phyloP scores from a whole-genome alignment of 2,329 filamentous ascomycete species.

The Alternaria ventricosa region DNA sequence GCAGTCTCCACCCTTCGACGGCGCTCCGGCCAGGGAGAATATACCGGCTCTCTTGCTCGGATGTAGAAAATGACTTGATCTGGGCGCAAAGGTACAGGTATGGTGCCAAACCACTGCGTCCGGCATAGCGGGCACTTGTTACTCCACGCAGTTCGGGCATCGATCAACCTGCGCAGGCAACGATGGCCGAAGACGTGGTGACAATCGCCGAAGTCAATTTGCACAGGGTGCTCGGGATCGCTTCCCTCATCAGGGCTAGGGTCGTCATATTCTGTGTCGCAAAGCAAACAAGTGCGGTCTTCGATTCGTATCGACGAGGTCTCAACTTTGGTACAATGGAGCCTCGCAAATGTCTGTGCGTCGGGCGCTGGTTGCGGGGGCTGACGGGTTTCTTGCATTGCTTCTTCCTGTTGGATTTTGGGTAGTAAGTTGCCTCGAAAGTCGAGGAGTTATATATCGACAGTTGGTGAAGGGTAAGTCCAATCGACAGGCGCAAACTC shows the following conservation, averaged over 20 bases:
- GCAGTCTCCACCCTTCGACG: background rate
- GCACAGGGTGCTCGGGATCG: background rate
- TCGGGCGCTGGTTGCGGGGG: background rate
- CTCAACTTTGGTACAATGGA: background rate
- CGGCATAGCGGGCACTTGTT: background rate
- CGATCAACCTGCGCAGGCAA: background rate
- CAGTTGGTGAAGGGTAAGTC: background rate
- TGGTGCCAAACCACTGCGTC: background rate
- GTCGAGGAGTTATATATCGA: background rate
- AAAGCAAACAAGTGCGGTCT: background rate
- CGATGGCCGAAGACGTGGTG: background rate
- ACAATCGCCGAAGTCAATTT: background rate
- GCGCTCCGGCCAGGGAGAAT: background rate
- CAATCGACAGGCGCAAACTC: background rate
- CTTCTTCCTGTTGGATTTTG: background rate
- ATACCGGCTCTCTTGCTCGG: background rate
- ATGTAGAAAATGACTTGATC: too few relatives aligned
- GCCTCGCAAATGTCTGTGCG: rapidly evolving
- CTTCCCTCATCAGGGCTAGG: background rate
- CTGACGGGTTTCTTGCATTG: background rate
- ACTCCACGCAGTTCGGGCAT: background rate
- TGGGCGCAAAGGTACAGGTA: too few relatives aligned
- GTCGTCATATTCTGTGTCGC: background rate
- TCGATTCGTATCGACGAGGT: background rate
- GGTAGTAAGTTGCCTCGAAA: background rate